These are phyloP conservation scores for Coemansia sp. DNA, from an alignment of 192 early-diverging fungal species.

Conservation along the genomic window DNA sequence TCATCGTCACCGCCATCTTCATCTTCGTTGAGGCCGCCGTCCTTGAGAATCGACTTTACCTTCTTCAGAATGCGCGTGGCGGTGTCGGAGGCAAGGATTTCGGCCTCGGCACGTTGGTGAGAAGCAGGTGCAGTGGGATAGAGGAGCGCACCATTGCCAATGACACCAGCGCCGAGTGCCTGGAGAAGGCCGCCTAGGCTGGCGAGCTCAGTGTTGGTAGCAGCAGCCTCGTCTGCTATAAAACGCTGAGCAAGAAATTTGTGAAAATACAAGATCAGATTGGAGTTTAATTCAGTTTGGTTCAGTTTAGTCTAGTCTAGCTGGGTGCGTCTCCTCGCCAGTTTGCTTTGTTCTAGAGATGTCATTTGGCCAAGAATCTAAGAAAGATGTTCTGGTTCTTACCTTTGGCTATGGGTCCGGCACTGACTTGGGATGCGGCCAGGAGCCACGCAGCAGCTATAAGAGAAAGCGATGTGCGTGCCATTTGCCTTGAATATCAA, in stretches of 20 bases:
- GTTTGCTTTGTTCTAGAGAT: neutral
- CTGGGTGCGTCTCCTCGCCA: no score
- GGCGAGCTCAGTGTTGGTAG: slow-evolving; percentile 33
- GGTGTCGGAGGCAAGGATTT: slow-evolving; percentile 47
- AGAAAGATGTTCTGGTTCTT: slow-evolving; percentile 14
- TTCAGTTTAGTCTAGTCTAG: no score
- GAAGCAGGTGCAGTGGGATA: slow-evolving; percentile 39
- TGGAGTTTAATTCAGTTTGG: no score
- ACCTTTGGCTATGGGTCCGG: slow-evolving; percentile 48
- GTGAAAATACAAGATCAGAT: no score
- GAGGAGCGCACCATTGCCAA: slow-evolving; percentile 43
- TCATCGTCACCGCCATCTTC: slow-evolving; percentile 36
- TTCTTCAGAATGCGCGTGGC: slow-evolving; percentile 49
- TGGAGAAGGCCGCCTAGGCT: slow-evolving; percentile 47
- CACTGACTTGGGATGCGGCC: slow-evolving; percentile 32
- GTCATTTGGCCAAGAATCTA: no score
- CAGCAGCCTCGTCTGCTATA: slow-evolving; percentile 26
- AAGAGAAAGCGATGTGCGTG: slow-evolving; percentile 42
- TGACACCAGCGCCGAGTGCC: slow-evolving; percentile 50
- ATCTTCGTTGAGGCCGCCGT: slow-evolving; percentile 45
- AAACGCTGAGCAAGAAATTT: neutral
- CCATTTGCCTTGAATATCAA: slow-evolving; percentile 26
- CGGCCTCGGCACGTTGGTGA: slow-evolving; percentile 48
- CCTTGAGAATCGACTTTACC: slow-evolving; percentile 51
- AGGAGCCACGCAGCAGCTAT: slow-evolving; percentile 52